Evolutionary conservation across 129 eudicot species (phyloP), one percentile per base, ranked within the genome.

Genomic region (Ambrosia artemisiifolia): DNA sequence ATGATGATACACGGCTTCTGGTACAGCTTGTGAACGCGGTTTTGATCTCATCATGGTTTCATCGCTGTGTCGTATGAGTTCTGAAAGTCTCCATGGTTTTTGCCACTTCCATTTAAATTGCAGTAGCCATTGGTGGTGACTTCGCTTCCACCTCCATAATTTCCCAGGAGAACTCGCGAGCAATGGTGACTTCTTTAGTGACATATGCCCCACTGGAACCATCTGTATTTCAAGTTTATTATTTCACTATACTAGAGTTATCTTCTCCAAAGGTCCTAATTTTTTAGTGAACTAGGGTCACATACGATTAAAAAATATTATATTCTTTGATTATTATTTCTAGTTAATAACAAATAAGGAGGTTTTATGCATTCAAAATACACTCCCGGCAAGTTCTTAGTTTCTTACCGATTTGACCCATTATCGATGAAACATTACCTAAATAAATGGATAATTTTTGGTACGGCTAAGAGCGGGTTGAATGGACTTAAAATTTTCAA

Each of bases 101-200:
- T 95, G 99, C 99, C 99, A 90, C 77, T 86, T 90, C 97, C 97
- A 95, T 77, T 95, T 95, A 73, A 95, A 95, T 80, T 90, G 99
- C 34, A 95, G 77, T 47, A 90, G 87, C 99, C 99, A 95, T 73
- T 86, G 99, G 75, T 95, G 99, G 72, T 90, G 96, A 75, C 99
- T 95, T 79, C 99, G 83, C 82, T 95, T 88, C 99, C 97, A 95
- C 69, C 96, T 91, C 99, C 99, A 95, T 4, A 95, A 79, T 76
- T 95, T 95, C 61, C 96, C 99, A 0, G 77, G 67, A 63, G 96
- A 85, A 35, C 86, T 87, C 24, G 91, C 89, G 5, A 74, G 70
- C 7, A 51, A 2, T 55, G 89, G 66, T 55, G 86, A 49, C 83
- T 95, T 95, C 82, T 86, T 95, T 85, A 84, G 79, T 6, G 95